Conservation (phyloP, 2,329 filamentous ascomycete genomes). For the Fusarium domesticum region DNA sequence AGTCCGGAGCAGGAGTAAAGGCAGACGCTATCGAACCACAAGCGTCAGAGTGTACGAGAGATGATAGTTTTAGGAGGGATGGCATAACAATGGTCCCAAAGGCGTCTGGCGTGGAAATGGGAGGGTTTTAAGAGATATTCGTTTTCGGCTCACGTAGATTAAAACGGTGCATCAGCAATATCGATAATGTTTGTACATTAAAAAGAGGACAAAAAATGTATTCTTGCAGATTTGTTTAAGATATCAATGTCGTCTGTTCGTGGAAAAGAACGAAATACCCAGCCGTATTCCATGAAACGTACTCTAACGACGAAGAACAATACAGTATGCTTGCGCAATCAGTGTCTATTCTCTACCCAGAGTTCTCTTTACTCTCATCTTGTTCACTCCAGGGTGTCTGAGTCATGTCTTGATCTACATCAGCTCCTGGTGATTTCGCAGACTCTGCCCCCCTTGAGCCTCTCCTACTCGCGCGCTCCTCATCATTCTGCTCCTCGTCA, state of each 20-base stretch:
- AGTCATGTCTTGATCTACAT: conserved; percentile 31
- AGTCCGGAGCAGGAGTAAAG: neutral
- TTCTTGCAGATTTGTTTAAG: neutral
- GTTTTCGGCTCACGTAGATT: neutral
- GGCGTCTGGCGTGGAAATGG: conserved; percentile 28
- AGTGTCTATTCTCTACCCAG: neutral
- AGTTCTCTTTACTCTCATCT: neutral
- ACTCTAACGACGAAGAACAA: too few relatives aligned
- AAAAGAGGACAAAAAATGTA: neutral
- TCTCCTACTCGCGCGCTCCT: neutral
- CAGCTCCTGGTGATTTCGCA: conserved; percentile 26
- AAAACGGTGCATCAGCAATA: neutral
- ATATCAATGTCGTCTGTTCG: neutral
- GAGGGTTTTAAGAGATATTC: conserved; percentile 2
- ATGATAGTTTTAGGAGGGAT: conserved; percentile 23
- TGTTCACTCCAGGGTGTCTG: conserved; percentile 3
- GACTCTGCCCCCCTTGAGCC: conserved; percentile 13
- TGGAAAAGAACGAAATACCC: neutral
- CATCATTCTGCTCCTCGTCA: conserved; percentile 18
- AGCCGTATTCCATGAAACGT: neutral
- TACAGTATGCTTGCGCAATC: neutral
- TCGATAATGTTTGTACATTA: neutral
- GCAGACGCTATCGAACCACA: conserved; percentile 1
- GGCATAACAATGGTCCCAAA: conserved; percentile 14
- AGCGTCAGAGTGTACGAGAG: conserved; percentile 23